Evolutionary conservation across 75 land plant genomes (phyloP).

Genomic region (Adiantum capillusveneris): DNA sequence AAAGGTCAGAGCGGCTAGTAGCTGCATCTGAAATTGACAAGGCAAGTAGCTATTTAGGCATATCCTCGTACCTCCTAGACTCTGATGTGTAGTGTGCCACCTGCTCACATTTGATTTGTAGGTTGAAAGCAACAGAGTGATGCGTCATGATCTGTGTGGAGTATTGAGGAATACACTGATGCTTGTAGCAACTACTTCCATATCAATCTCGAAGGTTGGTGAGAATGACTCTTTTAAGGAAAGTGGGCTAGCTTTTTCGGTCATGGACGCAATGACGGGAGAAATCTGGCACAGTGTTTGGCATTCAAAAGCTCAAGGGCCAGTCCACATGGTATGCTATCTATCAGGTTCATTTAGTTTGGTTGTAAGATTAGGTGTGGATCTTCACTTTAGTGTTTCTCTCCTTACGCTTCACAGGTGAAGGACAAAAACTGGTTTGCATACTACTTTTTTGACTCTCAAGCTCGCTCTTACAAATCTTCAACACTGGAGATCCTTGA

Average conservation of each 20-base stretch:
- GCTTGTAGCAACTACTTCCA: conserved; percentile 23
- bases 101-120: neutral
- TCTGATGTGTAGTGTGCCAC: neutral
- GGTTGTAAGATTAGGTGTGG: too few species aligned
- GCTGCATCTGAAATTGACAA: conserved; percentile 18
- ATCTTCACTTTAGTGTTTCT: neutral
- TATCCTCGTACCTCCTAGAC: neutral
- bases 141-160: neutral
- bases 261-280: conserved; percentile 14
- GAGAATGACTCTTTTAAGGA: conserved; percentile 21
- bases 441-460: conserved; percentile 26
- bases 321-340: conserved; percentile 29
- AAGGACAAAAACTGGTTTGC: conserved; percentile 32
- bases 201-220: neutral
- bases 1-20: conserved; percentile 20
- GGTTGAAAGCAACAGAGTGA: conserved; percentile 1
- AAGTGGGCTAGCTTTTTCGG: conserved; percentile 14
- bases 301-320: conserved; percentile 30
- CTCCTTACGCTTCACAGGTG: conserved; percentile 15
- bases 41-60: conserved; percentile 7
- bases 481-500: conserved; percentile 28
- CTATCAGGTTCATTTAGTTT: too few species aligned
- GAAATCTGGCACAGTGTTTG: neutral
- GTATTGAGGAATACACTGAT: neutral
- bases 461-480: conserved; percentile 19